phyloP scores from a whole-genome alignment of 2,329 filamentous ascomycete genomes.

The Fusarium austroafricanum region DNA sequence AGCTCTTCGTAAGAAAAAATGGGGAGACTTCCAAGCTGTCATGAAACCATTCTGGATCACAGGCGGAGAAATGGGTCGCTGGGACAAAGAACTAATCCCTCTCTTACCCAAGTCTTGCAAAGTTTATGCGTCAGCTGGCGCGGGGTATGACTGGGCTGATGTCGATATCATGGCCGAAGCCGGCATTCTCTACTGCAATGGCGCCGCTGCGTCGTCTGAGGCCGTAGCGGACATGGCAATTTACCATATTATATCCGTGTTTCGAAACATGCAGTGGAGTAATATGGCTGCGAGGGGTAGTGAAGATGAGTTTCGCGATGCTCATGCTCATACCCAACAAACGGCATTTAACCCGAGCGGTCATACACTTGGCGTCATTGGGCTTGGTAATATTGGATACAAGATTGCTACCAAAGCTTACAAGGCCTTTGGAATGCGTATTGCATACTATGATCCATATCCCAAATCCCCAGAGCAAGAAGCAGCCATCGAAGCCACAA shows the following conservation, averaged over 20 bases:
- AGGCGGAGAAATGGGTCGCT: slow-evolving; percentile 73
- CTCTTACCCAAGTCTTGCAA: slow-evolving; percentile 64
- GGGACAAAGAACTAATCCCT: slow-evolving; percentile 68
- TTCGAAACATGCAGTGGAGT: slow-evolving; percentile 68
- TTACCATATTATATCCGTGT: slow-evolving; percentile 68
- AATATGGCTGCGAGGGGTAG: slow-evolving; percentile 61
- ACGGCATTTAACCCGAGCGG: slow-evolving; percentile 67
- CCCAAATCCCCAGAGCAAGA: slow-evolving; percentile 56
- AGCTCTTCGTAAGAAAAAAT: slow-evolving; percentile 52
- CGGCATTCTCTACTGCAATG: slow-evolving; percentile 71
- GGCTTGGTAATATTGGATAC: slow-evolving; percentile 67
- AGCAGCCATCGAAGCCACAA: slow-evolving; percentile 56
- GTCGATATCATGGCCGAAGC: slow-evolving; percentile 51
- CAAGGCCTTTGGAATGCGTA: slow-evolving; percentile 66
- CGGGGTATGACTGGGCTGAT: slow-evolving; percentile 73
- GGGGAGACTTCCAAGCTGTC: slow-evolving; percentile 57
- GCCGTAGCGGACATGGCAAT: slow-evolving; percentile 71
- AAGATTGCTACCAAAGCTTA: slow-evolving; percentile 66
- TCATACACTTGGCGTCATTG: slow-evolving; percentile 67
- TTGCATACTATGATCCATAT: slow-evolving; percentile 64
- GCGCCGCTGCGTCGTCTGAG: slow-evolving; percentile 69
- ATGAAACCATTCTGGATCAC: slow-evolving; percentile 73
- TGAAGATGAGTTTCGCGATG: slow-evolving; percentile 59
- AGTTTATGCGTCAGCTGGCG: slow-evolving; percentile 70
- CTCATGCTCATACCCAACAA: slow-evolving; percentile 64